A percentile compares a stretch with the other conserved stretches of the same genome.
Evolutionary conservation across 1,284 basidiomycete species (phyloP).

Genomic region (Rhodotorula sp.): DNA sequence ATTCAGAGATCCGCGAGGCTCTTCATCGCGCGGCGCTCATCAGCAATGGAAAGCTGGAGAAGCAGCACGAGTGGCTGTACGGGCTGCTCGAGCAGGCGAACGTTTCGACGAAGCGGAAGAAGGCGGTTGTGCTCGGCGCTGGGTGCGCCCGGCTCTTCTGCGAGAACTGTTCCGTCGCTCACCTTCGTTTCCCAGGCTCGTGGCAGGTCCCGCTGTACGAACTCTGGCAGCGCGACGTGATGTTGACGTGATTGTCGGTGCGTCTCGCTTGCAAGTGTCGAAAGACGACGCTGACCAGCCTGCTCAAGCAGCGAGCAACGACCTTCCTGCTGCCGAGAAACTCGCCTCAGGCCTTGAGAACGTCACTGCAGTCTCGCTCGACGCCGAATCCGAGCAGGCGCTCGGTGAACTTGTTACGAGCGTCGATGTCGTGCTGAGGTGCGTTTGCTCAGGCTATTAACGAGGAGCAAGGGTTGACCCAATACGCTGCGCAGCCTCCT

Average conservation of each 20-base stretch:
- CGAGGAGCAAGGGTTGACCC: no score
- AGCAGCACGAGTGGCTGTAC: conserved; percentile 62
- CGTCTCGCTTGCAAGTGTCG: conserved; percentile 46
- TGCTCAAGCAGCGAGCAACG: conserved; percentile 66
- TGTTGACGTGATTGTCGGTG: conserved; percentile 70
- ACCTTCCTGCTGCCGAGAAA: conserved; percentile 60
- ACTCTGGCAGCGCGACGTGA: conserved; percentile 53
- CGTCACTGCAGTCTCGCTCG: conserved; percentile 62
- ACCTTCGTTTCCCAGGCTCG: conserved; percentile 55
- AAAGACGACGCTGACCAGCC: conserved; percentile 20
- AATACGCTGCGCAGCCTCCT: conserved; percentile 60
- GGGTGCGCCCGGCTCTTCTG: conserved; percentile 71
- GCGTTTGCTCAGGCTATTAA: conserved; percentile 38
- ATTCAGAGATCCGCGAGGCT: conserved; percentile 50
- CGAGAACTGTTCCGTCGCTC: conserved; percentile 65
- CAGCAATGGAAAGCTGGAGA: conserved; percentile 59
- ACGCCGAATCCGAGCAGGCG: conserved; percentile 60
- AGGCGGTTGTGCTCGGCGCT: conserved; percentile 77
- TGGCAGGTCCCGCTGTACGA: conserved; percentile 41
- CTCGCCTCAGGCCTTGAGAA: conserved; percentile 60
- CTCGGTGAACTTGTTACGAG: conserved; percentile 60
- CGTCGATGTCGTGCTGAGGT: conserved; percentile 70
- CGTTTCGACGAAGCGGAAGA: conserved; percentile 57
- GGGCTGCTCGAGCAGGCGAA: conserved; percentile 56
- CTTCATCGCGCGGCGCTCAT: conserved; percentile 70